phyloP scores from a whole-genome alignment of 2,329 filamentous ascomycete species.

The Knufia petricola region DNA sequence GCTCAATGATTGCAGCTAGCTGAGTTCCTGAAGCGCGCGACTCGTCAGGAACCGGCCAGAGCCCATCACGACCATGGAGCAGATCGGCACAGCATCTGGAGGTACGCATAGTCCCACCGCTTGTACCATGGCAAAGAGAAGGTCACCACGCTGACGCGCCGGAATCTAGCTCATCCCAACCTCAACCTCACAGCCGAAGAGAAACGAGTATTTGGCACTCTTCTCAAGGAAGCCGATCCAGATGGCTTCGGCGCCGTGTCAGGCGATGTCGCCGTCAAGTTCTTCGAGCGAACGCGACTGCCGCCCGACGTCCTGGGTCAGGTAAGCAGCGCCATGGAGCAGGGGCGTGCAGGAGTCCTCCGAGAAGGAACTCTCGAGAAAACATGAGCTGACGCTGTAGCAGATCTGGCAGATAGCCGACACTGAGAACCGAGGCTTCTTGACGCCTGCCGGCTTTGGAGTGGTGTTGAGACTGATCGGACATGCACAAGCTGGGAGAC shows the following conservation, averaged over 20 bases:
- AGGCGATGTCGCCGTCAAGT: slow-evolving; percentile 89
- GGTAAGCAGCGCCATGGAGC: slow-evolving; percentile 47
- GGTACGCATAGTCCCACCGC: slow-evolving; percentile 11
- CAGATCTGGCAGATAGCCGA: slow-evolving; percentile 99
- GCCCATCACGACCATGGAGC: slow-evolving; percentile 5
- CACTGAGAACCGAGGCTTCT: slow-evolving; percentile 85
- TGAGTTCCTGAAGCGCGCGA: background rate
- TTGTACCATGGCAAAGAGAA: background rate
- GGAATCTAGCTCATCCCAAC: slow-evolving; percentile 44
- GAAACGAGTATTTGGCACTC: slow-evolving; percentile 84
- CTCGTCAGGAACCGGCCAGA: background rate
- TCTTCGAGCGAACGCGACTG: slow-evolving; percentile 92
- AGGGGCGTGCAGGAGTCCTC: background rate
- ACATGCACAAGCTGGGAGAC: slow-evolving; percentile 80
- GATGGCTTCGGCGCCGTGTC: slow-evolving; percentile 89
- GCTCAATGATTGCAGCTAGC: background rate
- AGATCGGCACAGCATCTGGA: slow-evolving; percentile 19
- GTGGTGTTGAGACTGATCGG: slow-evolving; percentile 89
- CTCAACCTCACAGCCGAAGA: slow-evolving; percentile 84
- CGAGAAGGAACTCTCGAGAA: slow-evolving; percentile 8
- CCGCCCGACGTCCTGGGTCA: slow-evolving; percentile 78
- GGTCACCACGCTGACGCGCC: slow-evolving; percentile 5
- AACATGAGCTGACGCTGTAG: background rate
- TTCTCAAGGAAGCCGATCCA: slow-evolving; percentile 86
- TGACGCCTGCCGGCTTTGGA: slow-evolving; percentile 87